phyloP scores from a whole-genome alignment of 2,329 filamentous ascomycete genomes.

The Colletotrichum scovillei region DNA sequence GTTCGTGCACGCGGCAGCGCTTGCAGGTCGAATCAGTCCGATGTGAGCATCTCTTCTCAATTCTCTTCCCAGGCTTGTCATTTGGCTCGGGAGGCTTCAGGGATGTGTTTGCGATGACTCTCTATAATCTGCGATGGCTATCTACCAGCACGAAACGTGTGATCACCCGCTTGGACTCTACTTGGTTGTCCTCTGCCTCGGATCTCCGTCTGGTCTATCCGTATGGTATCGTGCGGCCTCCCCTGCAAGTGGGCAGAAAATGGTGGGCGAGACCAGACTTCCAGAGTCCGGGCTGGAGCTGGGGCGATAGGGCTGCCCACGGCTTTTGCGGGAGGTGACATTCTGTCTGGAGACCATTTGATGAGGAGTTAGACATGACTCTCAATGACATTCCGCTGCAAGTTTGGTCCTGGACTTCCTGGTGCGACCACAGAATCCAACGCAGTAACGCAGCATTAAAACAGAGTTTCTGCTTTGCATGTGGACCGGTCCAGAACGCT shows the following conservation, averaged over 20 bases:
- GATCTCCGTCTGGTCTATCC: not conserved
- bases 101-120: no score
- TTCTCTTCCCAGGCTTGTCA: no score
- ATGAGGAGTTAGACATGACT: not conserved
- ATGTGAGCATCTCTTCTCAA: no score
- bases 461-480: not conserved
- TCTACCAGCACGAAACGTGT: not conserved
- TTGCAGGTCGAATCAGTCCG: not conserved
- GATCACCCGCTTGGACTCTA: conserved; percentile 5
- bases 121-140: not conserved
- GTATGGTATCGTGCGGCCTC: not conserved
- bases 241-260: not conserved
- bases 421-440: not conserved
- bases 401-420: not conserved
- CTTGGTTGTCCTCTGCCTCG: not conserved
- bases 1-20: not conserved
- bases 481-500: conserved; percentile 3
- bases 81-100: no score
- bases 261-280: not conserved
- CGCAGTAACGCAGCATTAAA: not conserved
- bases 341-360: not conserved
- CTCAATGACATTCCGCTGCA: not conserved
- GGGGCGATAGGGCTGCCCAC: not conserved
- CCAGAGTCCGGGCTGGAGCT: not conserved
- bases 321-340: not conserved